Evolutionary conservation across 2,329 filamentous ascomycete species (phyloP), one percentile per base, ranked within the genome.

Genomic region (Pyrenophora tritici-repentis): DNA sequence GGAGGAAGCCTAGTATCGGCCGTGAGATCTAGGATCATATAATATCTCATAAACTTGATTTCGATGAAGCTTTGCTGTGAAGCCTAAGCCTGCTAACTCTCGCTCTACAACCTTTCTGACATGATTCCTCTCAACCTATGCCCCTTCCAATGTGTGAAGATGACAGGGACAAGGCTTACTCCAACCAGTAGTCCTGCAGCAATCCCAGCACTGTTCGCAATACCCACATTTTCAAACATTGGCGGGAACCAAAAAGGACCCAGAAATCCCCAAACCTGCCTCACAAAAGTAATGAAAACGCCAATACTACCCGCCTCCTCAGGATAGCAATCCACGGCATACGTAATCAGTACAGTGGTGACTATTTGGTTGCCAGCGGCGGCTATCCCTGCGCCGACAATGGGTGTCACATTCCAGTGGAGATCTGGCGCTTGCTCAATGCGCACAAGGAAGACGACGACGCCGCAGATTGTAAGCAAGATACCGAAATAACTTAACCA

Each of bases 291-390:
- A 55, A 86, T 77, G 55, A 85, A 85, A 0, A 84, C 82, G 2
- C 83, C 83, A 14, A 86, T 76, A 45, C 78, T 78, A 1, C 78
- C 79, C 0, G 81, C 75, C 34, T 83, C 76, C 22, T 81, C 73
- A 2, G 73, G 76, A 53, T 83, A 79, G 59, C 81, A 83, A 56
- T 86, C 84, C 1, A 86, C 79, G 0, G 82, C 79, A 62, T 85
- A 86, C 0, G 84, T 85, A 18, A 84, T 80, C 36, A 84, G 63
- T 2, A 85, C 79, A 0, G 84, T 86, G 0, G 83, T 86, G 13
- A 85, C 76, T 35, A 86, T 79, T 65, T 86, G 83, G 52, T 84
- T 85, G 0, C 84, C 83, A 4, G 76, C 79, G 0, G 77, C 79
- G 0, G 74, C 72, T 32, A 78, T 77, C 1, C 76, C 82, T 5